Percentiles rank a stretch among this genome's conserved stretches.
These are phyloP conservation scores for Podaxis mareebaensis DNA, from an alignment of 768 basidiomycete species.

Conservation along the genomic window DNA sequence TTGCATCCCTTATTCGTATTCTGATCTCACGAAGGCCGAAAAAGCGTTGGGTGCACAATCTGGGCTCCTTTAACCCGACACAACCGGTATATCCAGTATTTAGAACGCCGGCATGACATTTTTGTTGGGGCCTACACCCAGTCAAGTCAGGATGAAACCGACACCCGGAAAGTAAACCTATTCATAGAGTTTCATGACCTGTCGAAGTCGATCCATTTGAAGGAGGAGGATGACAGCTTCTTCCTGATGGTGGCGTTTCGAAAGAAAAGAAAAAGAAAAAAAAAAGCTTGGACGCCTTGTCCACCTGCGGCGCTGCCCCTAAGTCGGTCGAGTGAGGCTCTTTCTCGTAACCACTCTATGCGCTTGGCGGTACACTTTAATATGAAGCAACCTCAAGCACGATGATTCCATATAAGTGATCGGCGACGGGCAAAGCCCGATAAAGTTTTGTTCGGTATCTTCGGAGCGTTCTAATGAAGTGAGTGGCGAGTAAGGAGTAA, in stretches of 20 bases:
- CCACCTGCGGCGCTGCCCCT: not conserved
- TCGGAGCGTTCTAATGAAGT: not conserved
- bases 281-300: not conserved
- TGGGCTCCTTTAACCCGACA: not conserved
- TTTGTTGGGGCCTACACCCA: not conserved
- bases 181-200: not conserved
- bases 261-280: not conserved
- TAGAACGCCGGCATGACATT: not conserved
- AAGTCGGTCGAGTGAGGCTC: not conserved
- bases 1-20: not conserved
- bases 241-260: slow-evolving; percentile 12
- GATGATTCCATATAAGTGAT: not conserved
- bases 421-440: not conserved
- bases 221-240: not conserved
- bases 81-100: not conserved
- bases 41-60: not conserved
- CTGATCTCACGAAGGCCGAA: not conserved
- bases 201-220: not conserved
- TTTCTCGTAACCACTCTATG: not conserved
- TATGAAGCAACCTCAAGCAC: not conserved
- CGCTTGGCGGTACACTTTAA: not conserved
- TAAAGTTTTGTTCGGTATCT: not conserved
- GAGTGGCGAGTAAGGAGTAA: not conserved
- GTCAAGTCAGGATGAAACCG: not conserved
- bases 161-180: not conserved